Base-by-base conservation (phyloP, 2,329 filamentous ascomycete genomes). In the Huntiella moniliformis region DNA sequence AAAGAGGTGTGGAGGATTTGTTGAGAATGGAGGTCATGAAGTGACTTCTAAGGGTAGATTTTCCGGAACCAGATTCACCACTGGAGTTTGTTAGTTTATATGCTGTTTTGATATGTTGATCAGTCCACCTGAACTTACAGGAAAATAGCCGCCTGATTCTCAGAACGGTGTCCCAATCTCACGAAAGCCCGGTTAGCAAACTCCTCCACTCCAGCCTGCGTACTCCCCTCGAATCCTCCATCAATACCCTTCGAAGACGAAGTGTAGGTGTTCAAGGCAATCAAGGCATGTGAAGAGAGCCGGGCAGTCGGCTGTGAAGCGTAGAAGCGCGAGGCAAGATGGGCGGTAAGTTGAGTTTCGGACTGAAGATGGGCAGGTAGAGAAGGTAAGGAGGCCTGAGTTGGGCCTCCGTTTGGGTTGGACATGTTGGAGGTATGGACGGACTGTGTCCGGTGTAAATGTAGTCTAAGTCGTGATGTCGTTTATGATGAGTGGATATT, bases 41-140 rank as follows among this genome's bases (percentile, higher is more conserved):
- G 60, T 96, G 91, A 38, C 85, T 83, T 51, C 91, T 80, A 56
- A 96, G 70, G 0, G 91, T 98, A 0, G 91, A 95, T 67, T 98
- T 98, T 55, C 91, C 91, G 31, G 91, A 79, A 39, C 91, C 91
- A 48, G 86, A 93, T 71, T 98, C 91, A 61, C 91, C 91, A 53
- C 87, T 95, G 53, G 42, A 52, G 34, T n/a, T 17, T 42, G 39
- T 7, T 31, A 48, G 34, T 1, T 11, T 13, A 28, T 5, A 42
- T 36, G 8, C 10, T 31, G 28, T 12, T 12, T 18, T n/a, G n/a
- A 6, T 35, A n/a, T 6, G 33, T 16, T 3, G 22, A 28, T 10
- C 22, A 28, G 22, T 10, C 7, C 3, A 35, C 8, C 15, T 39
- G 38, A 13, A 73, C 84, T 67, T 72, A 95, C 86, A 98, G 64